A percentile compares a stretch with the other conserved stretches of the same genome.
These are phyloP conservation scores for Penstemon eatonii DNA, from an alignment of 257 asterid genomes.

Conservation along the genomic window DNA sequence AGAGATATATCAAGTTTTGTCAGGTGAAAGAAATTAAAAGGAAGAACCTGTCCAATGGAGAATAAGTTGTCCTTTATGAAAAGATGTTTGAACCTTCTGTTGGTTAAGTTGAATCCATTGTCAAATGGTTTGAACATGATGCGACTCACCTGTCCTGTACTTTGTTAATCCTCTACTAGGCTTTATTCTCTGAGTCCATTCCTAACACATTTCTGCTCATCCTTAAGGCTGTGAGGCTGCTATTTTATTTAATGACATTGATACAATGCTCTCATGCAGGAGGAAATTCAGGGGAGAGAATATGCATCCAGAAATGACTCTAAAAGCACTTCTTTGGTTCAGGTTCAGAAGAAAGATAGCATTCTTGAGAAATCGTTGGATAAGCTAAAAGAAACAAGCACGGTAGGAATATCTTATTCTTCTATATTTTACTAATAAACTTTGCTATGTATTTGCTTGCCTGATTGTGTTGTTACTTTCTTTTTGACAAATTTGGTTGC, in stretches of 20 bases:
- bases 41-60: background rate
- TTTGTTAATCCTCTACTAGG: slow-evolving; percentile 17
- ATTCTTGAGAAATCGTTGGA: slow-evolving; percentile 79
- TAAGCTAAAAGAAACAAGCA: slow-evolving; percentile 87
- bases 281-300: slow-evolving; percentile 54
- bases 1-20: background rate
- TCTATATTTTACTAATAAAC: slow-evolving; percentile 24
- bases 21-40: background rate
- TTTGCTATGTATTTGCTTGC: slow-evolving; percentile 2
- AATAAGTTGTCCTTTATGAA: background rate
- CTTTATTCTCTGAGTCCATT: slow-evolving; percentile 8
- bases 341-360: slow-evolving; percentile 62
- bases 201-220: slow-evolving; percentile 9
- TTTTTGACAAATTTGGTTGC: too few species aligned
- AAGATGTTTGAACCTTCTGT: background rate
- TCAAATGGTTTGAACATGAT: background rate
- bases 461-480: slow-evolving; percentile 5
- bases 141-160: background rate
- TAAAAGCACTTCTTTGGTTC: slow-evolving; percentile 44
- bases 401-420: slow-evolving; percentile 47
- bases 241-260: slow-evolving; percentile 25
- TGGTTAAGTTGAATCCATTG: background rate
- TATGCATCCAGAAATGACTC: slow-evolving; percentile 42
- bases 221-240: slow-evolving; percentile 17
- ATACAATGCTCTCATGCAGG: slow-evolving; percentile 50